Conservation (phyloP, 1,284 basidiomycete species). For the Polyporus tsugae region DNA sequence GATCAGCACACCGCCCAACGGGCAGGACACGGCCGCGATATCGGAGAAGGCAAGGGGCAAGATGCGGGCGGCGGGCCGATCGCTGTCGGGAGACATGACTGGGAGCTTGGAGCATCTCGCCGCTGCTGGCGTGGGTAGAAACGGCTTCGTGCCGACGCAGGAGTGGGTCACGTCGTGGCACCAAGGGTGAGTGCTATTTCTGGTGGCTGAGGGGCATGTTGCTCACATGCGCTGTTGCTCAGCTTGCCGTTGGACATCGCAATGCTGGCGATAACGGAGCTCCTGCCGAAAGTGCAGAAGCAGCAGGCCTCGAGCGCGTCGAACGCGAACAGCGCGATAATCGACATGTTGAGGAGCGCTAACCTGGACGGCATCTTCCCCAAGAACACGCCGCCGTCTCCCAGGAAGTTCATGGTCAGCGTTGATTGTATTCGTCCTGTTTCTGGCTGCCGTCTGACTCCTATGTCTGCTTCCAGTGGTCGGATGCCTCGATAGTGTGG, state of each 20-base stretch:
- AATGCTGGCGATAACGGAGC: conserved; percentile 85
- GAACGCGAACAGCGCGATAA: conserved; percentile 70
- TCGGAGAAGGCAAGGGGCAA: conserved; percentile 92
- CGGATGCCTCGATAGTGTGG: conserved; percentile 89
- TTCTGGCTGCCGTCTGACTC: conserved; percentile 20
- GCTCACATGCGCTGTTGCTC: background rate
- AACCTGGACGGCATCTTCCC: conserved; percentile 77
- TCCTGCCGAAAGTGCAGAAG: conserved; percentile 87
- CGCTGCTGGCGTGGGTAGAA: conserved; percentile 76
- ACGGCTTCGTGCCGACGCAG: conserved; percentile 92
- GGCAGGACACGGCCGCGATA: conserved; percentile 44
- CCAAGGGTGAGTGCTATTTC: conserved; percentile 69
- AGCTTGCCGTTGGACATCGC: conserved; percentile 88
- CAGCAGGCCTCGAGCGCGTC: conserved; percentile 74
- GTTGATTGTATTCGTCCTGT: conserved; percentile 4
- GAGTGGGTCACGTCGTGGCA: conserved; percentile 95
- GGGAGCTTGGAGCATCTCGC: conserved; percentile 69
- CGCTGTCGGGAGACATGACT: conserved; percentile 66
- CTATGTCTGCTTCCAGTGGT: conserved; percentile 66
- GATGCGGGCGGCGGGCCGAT: conserved; percentile 71
- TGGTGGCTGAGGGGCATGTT: background rate
- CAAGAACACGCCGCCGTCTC: conserved; percentile 64
- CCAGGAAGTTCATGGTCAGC: conserved; percentile 79
- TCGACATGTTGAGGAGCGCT: conserved; percentile 74
- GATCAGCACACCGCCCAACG: conserved; percentile 27